Conservation (phyloP, 1,284 basidiomycete genomes). For the Pascua sp. region DNA sequence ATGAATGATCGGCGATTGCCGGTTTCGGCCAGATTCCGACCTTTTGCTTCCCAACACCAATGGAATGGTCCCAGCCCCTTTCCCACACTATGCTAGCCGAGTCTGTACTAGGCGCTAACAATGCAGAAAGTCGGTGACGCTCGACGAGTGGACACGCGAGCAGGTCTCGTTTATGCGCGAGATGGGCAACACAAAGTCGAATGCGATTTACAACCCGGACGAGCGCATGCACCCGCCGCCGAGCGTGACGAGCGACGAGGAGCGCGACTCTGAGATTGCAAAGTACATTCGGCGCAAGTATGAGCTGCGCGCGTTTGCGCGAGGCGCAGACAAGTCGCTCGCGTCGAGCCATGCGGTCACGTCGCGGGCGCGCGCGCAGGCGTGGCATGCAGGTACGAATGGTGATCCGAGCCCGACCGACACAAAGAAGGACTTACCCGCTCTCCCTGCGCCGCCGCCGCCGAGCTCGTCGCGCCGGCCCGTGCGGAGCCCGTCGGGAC, state of each 20-base stretch:
- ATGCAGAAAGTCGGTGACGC: slow-evolving; percentile 44
- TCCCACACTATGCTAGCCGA: not conserved
- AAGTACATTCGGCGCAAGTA: slow-evolving; percentile 48
- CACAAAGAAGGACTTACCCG: slow-evolving; percentile 1
- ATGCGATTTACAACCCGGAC: slow-evolving; percentile 46
- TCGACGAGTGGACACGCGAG: slow-evolving; percentile 49
- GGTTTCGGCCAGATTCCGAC: no score
- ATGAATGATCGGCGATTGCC: no score
- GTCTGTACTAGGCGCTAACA: not conserved
- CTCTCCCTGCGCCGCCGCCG: not conserved
- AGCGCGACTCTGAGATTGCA: slow-evolving; percentile 46
- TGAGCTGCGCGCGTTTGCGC: slow-evolving; percentile 43
- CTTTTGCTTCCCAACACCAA: not conserved
- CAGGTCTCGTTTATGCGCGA: slow-evolving; percentile 36
- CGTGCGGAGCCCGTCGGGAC: not conserved
- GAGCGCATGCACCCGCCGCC: slow-evolving; percentile 42
- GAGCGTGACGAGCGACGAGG: slow-evolving; percentile 29
- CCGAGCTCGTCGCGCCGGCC: not conserved
- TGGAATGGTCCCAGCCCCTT: not conserved
- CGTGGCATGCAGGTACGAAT: slow-evolving; percentile 3
- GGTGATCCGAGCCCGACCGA: not conserved
- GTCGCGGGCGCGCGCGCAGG: slow-evolving; percentile 9
- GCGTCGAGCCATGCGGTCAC: slow-evolving; percentile 10
- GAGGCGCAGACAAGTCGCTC: slow-evolving; percentile 14
- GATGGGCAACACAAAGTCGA: slow-evolving; percentile 43